Base-by-base conservation (phyloP, 345 rosid species). In the Linum trigynum region DNA sequence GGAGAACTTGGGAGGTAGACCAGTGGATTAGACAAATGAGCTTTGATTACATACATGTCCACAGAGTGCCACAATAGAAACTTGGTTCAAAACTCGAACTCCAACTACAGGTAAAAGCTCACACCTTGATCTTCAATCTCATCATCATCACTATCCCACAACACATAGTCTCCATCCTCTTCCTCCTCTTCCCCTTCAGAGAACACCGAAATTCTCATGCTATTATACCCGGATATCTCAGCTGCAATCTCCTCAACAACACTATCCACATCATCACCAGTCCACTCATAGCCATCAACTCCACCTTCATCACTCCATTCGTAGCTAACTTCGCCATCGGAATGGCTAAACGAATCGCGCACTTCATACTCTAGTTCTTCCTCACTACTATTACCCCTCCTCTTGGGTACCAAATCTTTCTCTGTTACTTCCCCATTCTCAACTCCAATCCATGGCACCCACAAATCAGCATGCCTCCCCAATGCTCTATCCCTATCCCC, bases 381-480 rank as follows among this genome's bases (percentile, higher is more conserved):
- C 51, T 77, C 84, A 50, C 71, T 59, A 57, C 57, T 74, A 50
- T 70, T 59, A 57, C 57, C 72, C 72, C 85, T 77, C 65, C 67
- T 77, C 67, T 72, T 78, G 1, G 88, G 87, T 63, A 86, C 75
- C 81, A 90, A 83, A 82, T 92, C 95, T 55, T 82, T 69, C 80
- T 85, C 89, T 2, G 67, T 71, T 38, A 90, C 69, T 70, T 83
- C 87, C 63, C 95, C 96, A 69, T 83, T 85, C 82, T 92, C 86
- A 60, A 92, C 89, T 59, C 77, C 90, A 64, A 57, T 72, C 98
- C 97, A 92, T 0, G 96, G 91, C 39, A 90, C 86, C 97, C 97
- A 92, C 82, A 88, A 75, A 76, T 88, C 97, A 0, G 95, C 95
- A 53, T 84, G 81, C 69, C 88, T 43, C 23, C 96, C 98, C 64